Base-by-base conservation (phyloP, 148 eudicot genomes). In the Camellia japonica region DNA sequence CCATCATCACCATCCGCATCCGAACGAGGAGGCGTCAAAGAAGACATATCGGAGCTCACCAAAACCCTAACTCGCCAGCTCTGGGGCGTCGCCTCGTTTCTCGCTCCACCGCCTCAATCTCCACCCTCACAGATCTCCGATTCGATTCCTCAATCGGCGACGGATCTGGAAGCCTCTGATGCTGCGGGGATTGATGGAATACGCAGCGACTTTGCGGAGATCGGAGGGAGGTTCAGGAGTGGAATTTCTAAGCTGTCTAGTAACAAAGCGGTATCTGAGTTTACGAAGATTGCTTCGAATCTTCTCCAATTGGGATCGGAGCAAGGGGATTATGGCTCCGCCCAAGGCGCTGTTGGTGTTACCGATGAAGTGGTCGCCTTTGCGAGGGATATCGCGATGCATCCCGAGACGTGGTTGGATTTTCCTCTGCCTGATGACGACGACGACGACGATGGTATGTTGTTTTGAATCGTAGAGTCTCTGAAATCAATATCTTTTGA, bases 391-490 rank as follows among this genome's bases (percentile, higher is more conserved):
- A 76, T 97, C 58, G 81, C 94, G 60, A 58, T 89, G 94, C 98
- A 94, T 89, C 98, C 99, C 7, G 97, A 94, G 87, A 94, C 98
- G 80, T 97, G 98, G 99, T 80, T 97, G 79, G 94, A 97, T 80
- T 97, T 97, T 71, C 99, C 98, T 54, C 82, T 94, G 76, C 91
- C 90, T 65, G 89, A 90, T 59, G 85, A 82, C 71, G 91, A 90
- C 13, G 89, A 90, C 13, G 89, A 88, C 68, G 88, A 83, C 46
- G 87, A 87, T 41, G 94, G 91, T 90, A 78, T n/a, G 72, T 13
- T 43, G 44, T 19, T 58, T 70, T 54, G 18, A 10, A 65, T 15
- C 16, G 3, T 30, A 30, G 69, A n/a, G 79, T 47, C 49, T 23
- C 16, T 42, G 51, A 46, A 43, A 15, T 43, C 16, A 11, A 38